Conservation (phyloP, 495 filamentous ascomycete genomes). For the Neurospora sublineolata region DNA sequence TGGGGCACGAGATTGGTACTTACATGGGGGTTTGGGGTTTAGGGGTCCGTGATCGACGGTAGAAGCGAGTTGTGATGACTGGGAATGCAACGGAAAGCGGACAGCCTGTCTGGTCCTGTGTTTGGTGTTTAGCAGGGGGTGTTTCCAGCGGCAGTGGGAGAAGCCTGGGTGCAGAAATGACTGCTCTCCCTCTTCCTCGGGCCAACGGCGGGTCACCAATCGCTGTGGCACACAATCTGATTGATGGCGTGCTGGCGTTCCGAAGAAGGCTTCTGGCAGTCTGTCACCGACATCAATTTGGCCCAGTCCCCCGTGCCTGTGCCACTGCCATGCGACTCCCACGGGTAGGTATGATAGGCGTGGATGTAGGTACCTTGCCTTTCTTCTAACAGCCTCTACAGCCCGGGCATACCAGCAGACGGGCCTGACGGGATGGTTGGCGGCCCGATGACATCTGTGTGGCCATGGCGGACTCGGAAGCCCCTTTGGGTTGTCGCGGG, state of each 20-base stretch:
- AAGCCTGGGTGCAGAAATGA: constrained; percentile 8
- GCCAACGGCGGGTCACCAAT: constrained; percentile 10
- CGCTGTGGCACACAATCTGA: constrained; percentile 19
- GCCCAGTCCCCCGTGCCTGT: constrained; percentile 4
- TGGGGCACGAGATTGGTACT: constrained; percentile 6
- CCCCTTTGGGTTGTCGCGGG: not conserved
- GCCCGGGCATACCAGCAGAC: not conserved
- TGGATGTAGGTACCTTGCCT: not conserved
- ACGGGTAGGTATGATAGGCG: not conserved
- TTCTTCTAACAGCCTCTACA: not conserved
- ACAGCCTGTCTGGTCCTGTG: constrained; percentile 20
- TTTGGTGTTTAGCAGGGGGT: constrained; percentile 21
- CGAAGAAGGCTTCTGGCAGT: constrained; percentile 9
- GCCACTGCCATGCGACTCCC: not conserved
- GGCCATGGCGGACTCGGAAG: not conserved
- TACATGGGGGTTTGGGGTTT: constrained; percentile 8
- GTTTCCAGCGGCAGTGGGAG: constrained; percentile 5
- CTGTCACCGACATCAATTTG: constrained; percentile 9
- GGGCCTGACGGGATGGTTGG: not conserved
- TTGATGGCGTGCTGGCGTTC: constrained; percentile 18
- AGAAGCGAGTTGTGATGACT: constrained; percentile 18
- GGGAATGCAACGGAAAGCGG: constrained; percentile 19
- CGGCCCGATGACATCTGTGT: not conserved
- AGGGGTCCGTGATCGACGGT: constrained; percentile 18
- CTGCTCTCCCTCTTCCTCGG: constrained; percentile 12